A percentile compares a stretch with the other conserved stretches of the same genome.
These are phyloP conservation scores for Cyclotella choctawhatcheeana DNA, from an alignment of 108 stramenopile species.

Conservation along the genomic window DNA sequence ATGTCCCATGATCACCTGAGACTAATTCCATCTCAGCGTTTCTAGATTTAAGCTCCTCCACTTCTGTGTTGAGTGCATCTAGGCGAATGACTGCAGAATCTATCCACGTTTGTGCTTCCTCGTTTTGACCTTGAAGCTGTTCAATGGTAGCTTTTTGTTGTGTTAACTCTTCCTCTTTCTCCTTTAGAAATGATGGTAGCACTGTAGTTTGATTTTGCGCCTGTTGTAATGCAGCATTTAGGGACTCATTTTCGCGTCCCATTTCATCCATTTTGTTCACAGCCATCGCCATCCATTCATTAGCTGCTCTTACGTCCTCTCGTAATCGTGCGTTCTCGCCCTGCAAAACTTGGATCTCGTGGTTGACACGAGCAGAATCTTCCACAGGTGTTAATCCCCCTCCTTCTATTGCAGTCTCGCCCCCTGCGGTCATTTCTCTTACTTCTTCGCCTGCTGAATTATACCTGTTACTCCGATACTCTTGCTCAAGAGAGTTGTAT, in stretches of 20 bases:
- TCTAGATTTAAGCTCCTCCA: constrained; percentile 45
- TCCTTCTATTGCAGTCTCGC: constrained; percentile 35
- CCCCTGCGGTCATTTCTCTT: constrained; percentile 44
- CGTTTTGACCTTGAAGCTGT: constrained; percentile 50
- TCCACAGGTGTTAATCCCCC: constrained; percentile 28
- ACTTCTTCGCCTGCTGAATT: constrained; percentile 9
- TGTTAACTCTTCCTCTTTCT: constrained; percentile 51
- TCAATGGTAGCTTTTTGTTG: constrained; percentile 20
- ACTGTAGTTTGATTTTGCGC: constrained; percentile 22
- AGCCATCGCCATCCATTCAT: constrained; percentile 91
- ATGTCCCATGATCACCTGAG: constrained; percentile 33
- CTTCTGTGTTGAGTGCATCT: constrained; percentile 52
- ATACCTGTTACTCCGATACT: constrained; percentile 51
- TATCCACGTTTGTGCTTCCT: constrained; percentile 83
- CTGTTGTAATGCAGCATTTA: constrained; percentile 32
- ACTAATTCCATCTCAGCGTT: constrained; percentile 23
- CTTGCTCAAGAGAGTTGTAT: constrained; percentile 72
- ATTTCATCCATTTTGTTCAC: constrained; percentile 77
- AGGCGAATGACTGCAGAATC: constrained; percentile 76
- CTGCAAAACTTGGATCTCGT: constrained; percentile 40
- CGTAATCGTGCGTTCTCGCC: constrained; percentile 68
- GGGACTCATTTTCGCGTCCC: constrained; percentile 48
- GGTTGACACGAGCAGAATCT: constrained; percentile 9
- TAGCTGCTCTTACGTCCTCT: constrained; percentile 68
- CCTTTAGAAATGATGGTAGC: constrained; percentile 15